These are phyloP conservation scores for Asparagopsis taxiformis DNA, from an alignment of 31 red algal genomes.

Conservation along the genomic window DNA sequence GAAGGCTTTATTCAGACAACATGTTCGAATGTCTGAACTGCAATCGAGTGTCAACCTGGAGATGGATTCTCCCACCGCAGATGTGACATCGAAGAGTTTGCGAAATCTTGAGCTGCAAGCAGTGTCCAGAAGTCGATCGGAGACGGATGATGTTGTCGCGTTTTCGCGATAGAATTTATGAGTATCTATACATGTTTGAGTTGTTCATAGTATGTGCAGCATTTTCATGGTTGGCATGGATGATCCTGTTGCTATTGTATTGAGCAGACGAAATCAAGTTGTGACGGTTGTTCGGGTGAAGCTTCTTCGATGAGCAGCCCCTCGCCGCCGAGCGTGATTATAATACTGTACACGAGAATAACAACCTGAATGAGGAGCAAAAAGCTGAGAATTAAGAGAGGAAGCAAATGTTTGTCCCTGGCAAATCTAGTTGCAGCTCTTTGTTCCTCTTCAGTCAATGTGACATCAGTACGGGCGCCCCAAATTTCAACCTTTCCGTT, in stretches of 20 bases:
- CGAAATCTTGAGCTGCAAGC: slow-evolving; percentile 1
- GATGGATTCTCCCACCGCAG: slow-evolving; percentile 20
- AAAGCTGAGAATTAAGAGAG: slow-evolving; percentile 9
- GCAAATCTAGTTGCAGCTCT: slow-evolving; percentile 7
- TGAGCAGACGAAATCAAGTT: background rate
- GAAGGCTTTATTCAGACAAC: slow-evolving; percentile 3
- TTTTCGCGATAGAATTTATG: slow-evolving; percentile 19
- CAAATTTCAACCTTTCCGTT: slow-evolving; percentile 35
- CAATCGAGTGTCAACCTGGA: slow-evolving; percentile 7
- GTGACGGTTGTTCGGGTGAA: background rate
- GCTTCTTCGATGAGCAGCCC: background rate
- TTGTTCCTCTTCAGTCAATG: slow-evolving; percentile 5
- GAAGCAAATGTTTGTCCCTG: slow-evolving; percentile 23
- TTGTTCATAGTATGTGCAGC: too few species aligned
- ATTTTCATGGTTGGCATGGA: too few species aligned
- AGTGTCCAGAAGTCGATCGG: background rate
- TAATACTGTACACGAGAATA: slow-evolving; percentile 7
- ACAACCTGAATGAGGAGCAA: slow-evolving; percentile 11
- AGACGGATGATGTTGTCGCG: slow-evolving; percentile 8
- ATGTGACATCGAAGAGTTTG: slow-evolving; percentile 6
- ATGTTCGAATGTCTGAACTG: background rate
- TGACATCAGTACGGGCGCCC: background rate
- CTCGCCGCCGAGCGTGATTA: background rate
- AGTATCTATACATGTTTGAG: too few species aligned
- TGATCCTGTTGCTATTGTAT: too few species aligned